phyloP scores from a whole-genome alignment of 208 protist genomes.

The Crithidia bombi region DNA sequence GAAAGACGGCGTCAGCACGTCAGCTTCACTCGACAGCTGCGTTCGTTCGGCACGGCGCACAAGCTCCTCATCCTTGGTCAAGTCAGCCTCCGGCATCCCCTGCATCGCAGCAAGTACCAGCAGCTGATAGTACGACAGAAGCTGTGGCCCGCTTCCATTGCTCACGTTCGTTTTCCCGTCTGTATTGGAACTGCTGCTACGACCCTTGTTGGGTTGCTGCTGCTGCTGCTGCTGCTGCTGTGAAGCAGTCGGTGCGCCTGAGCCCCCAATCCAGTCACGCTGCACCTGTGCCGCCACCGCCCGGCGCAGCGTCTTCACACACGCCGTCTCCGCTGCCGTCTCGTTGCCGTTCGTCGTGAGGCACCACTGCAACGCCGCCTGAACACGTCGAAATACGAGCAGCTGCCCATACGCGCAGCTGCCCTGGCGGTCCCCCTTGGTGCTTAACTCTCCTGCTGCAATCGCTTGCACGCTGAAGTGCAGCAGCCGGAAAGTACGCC shows the following conservation, averaged over 20 bases:
- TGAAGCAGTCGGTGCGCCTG: slow-evolving; percentile 4
- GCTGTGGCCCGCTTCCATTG: background rate
- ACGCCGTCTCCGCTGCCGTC: slow-evolving; percentile 13
- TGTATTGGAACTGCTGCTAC: background rate
- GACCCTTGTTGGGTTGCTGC: too few species aligned
- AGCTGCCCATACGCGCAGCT: slow-evolving; percentile 48
- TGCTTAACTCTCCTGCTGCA: background rate
- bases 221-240: slow-evolving; percentile 19
- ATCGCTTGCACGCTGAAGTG: slow-evolving; percentile 33
- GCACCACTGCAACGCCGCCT: slow-evolving; percentile 41
- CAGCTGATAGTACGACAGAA: slow-evolving; percentile 78
- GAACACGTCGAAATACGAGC: slow-evolving; percentile 44
- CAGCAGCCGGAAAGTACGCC: slow-evolving; percentile 43
- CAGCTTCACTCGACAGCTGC: slow-evolving; percentile 32
- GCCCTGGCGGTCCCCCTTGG: slow-evolving; percentile 19
- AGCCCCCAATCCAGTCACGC: slow-evolving; percentile 7
- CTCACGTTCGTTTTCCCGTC: background rate
- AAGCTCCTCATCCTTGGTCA: slow-evolving; percentile 59
- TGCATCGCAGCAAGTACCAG: slow-evolving; percentile 57
- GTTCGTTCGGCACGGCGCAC: slow-evolving; percentile 54
- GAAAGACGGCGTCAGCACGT: slow-evolving; percentile 37
- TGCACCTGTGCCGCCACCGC: slow-evolving; percentile 12
- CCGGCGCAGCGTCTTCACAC: slow-evolving; percentile 10
- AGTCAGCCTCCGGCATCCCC: slow-evolving; percentile 72
- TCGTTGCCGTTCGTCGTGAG: slow-evolving; percentile 24